These are phyloP conservation scores for Hsuehochloa calcarea DNA, from an alignment of 176 grass and related monocot species.

Conservation along the genomic window DNA sequence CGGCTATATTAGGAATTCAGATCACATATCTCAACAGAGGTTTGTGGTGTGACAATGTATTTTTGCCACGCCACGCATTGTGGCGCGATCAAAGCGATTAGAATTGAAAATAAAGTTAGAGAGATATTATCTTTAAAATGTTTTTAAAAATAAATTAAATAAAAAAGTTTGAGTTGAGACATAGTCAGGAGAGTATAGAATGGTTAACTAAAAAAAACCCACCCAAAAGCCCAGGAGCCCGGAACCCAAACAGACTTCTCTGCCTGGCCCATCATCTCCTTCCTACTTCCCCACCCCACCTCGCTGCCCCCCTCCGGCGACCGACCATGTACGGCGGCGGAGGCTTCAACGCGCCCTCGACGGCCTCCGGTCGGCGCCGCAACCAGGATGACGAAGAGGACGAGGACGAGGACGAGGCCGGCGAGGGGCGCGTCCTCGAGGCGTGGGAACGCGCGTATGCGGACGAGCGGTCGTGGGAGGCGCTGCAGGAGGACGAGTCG, in stretches of 20 bases:
- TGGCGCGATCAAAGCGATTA: no score
- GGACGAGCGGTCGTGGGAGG: constrained; percentile 96
- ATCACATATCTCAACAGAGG: no score
- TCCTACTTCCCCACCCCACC: neutral
- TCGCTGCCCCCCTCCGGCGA: constrained; percentile 1
- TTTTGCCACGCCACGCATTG: no score
- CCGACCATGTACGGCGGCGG: constrained; percentile 48
- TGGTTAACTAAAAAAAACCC: neutral
- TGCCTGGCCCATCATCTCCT: constrained; percentile 35
- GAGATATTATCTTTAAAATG: no score
- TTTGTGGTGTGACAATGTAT: no score
- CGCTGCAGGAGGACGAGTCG: constrained; percentile 94
- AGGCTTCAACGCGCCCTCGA: constrained; percentile 41
- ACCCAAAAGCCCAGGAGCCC: constrained; percentile 17
- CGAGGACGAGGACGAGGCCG: constrained; percentile 62
- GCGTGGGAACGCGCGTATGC: constrained; percentile 98
- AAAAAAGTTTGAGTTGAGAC: no score
- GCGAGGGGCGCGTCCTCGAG: constrained; percentile 58
- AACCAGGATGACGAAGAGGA: constrained; percentile 53
- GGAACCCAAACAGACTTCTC: neutral
- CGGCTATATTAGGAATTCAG: no score
- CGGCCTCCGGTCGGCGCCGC: constrained; percentile 12
- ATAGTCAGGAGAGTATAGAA: neutral
- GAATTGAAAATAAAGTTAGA: no score
- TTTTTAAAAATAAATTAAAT: no score